Conservation (phyloP, 305 asterid species). For the Euphrasia arctica region DNA sequence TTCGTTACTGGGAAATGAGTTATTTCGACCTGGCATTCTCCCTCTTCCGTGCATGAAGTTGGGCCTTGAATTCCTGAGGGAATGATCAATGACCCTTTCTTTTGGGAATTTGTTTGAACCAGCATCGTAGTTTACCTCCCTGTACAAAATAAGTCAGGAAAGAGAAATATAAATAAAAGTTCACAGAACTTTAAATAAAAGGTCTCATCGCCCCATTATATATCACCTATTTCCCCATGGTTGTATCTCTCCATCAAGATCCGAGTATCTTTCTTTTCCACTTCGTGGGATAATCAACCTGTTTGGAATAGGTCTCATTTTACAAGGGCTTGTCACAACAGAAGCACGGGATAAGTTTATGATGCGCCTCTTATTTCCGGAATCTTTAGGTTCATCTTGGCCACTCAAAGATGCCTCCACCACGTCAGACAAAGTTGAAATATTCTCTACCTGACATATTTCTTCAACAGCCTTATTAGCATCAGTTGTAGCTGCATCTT, state of each 20-base stretch:
- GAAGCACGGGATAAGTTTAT: slow-evolving; percentile 67
- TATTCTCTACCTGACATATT: slow-evolving; percentile 33
- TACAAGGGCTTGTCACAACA: slow-evolving; percentile 37
- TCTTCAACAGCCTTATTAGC: slow-evolving; percentile 32
- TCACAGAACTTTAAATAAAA: slow-evolving; percentile 21
- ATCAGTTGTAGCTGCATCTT: slow-evolving; percentile 33
- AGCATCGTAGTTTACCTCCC: slow-evolving; percentile 51
- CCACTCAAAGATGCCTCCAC: slow-evolving; percentile 42
- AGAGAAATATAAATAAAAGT: slow-evolving; percentile 12
- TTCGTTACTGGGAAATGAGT: slow-evolving; percentile 38
- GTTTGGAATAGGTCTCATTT: slow-evolving; percentile 41
- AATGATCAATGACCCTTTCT: slow-evolving; percentile 45
- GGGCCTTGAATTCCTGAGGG: slow-evolving; percentile 41
- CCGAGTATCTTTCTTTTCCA: slow-evolving; percentile 64
- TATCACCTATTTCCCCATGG: slow-evolving; percentile 59
- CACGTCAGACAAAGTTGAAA: background rate
- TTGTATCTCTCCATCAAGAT: slow-evolving; percentile 47
- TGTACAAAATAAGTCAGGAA: slow-evolving; percentile 28
- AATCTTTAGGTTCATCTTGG: slow-evolving; percentile 43
- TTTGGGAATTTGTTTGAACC: slow-evolving; percentile 45
- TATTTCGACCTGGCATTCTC: slow-evolving; percentile 49
- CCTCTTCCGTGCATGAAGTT: slow-evolving; percentile 62
- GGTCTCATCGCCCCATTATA: background rate
- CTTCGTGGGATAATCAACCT: slow-evolving; percentile 44
- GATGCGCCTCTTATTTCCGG: slow-evolving; percentile 61